Evolutionary conservation across 2,329 filamentous ascomycete species (phyloP), one percentile per base, ranked within the genome.

Genomic region (Colletotrichum sublineola): DNA sequence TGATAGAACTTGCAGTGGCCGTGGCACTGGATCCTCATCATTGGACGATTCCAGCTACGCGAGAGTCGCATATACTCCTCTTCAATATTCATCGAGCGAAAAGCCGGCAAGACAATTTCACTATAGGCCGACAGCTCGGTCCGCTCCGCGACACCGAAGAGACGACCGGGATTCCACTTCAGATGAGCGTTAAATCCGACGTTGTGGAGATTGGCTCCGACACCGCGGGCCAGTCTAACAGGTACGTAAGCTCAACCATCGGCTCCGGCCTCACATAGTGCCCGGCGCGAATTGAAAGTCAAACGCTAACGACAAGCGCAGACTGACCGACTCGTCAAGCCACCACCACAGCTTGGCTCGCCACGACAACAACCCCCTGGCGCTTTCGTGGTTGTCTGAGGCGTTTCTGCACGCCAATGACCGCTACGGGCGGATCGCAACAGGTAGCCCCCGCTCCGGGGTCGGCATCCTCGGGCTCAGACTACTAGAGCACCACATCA

Each of bases 371-470:
- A 61, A 20, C n/a, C 46, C 15, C 31, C 29, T 36, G 50, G 44
- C 62, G 20, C 40, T n/a, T 7, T 63, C 63, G 24, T 73, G 68
- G 71, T 31, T 73, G 56, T 38, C n/a, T 29, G 71, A 74, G 33
- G 57, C 46, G 20, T 73, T 74, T 58, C 20, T 74, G 40, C 63
- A 68, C 33, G 70, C 73, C 33, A 50, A 73, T 29, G 74, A 78
- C 62, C 76, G 73, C 29, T 77, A 80, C 71, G 80, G 81, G 71
- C 76, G 78, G 36, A 77, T 82, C 36, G 77, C 78, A 14, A 75
- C 73, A 18, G 79, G 76, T 5, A 73, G 74, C 44, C 33, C 74
- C 77, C 46, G 74, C 73, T 8, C 55, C 36, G 78, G 78, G 24
- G 74, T 78, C 56, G 76, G 74, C 53, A 63, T 81, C 57, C 66